Evolutionary conservation across 2,329 filamentous ascomycete genomes (phyloP).

Genomic region (Aureobasidium sp.): DNA sequence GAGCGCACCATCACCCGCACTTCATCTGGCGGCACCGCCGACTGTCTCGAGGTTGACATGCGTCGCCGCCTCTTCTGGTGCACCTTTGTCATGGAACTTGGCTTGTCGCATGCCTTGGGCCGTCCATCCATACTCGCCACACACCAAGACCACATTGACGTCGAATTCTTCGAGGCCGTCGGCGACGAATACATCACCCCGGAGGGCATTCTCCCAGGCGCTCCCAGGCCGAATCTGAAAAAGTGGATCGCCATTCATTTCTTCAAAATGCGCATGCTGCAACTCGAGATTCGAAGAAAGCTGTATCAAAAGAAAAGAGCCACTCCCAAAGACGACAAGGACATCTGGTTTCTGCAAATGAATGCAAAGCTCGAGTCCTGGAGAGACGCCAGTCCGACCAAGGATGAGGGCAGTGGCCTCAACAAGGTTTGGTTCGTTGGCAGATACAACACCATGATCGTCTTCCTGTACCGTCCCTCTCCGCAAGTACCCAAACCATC

Average conservation of each 20-base stretch:
- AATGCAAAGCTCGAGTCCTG: slow-evolving; percentile 69
- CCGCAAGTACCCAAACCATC: slow-evolving; percentile 87
- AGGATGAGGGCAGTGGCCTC: slow-evolving; percentile 58
- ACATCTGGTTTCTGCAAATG: slow-evolving; percentile 83
- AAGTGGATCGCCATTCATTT: slow-evolving; percentile 90
- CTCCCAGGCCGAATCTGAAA: slow-evolving; percentile 59
- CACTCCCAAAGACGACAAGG: slow-evolving; percentile 66
- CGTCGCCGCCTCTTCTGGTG: slow-evolving; percentile 82
- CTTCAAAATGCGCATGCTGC: slow-evolving; percentile 79
- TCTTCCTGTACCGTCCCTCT: slow-evolving; percentile 81
- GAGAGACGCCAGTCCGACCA: slow-evolving; percentile 66
- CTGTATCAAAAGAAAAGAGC: slow-evolving; percentile 77
- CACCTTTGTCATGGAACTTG: slow-evolving; percentile 78
- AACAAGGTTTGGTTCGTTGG: slow-evolving; percentile 68
- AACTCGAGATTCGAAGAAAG: slow-evolving; percentile 77
- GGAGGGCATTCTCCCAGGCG: slow-evolving; percentile 60
- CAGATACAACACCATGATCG: slow-evolving; percentile 77
- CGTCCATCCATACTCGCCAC: slow-evolving; percentile 79
- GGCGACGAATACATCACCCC: slow-evolving; percentile 76
- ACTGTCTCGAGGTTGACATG: slow-evolving; percentile 78
- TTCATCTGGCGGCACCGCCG: slow-evolving; percentile 49
- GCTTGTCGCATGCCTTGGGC: slow-evolving; percentile 78
- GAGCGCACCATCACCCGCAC: slow-evolving; percentile 74
- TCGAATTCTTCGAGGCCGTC: slow-evolving; percentile 72
- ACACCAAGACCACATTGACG: slow-evolving; percentile 71